A percentile compares a stretch with the other conserved stretches of the same genome.
Conservation (phyloP, 345 rosid species). For the Citrus reticulata region DNA sequence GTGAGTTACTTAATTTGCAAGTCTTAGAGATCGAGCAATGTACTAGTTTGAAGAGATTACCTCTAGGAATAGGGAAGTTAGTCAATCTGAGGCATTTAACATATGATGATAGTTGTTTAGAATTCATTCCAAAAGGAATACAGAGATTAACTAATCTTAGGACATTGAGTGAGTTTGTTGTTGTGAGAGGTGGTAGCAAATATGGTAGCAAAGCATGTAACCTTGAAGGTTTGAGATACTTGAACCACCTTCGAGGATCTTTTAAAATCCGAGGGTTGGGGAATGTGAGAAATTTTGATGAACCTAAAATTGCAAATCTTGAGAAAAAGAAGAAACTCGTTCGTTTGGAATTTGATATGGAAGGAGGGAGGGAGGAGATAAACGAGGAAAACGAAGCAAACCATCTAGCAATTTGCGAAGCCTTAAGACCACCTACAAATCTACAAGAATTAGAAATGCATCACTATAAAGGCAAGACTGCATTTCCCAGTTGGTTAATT, state of each 20-base stretch:
- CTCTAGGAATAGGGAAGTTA: slow-evolving; percentile 3
- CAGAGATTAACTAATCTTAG: neutral
- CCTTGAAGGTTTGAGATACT: neutral
- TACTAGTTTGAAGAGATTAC: neutral
- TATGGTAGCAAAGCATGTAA: neutral
- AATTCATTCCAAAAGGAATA: slow-evolving; percentile 11
- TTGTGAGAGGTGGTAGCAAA: neutral
- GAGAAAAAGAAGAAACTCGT: neutral
- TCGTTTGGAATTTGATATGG: slow-evolving; percentile 3
- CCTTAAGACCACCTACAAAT: neutral
- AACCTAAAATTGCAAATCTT: neutral
- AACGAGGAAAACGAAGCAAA: no score
- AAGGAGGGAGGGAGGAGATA: neutral
- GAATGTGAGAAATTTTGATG: neutral
- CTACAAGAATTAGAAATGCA: neutral
- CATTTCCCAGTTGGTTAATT: neutral
- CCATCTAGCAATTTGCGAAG: neutral
- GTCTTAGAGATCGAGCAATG: neutral
- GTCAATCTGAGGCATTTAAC: slow-evolving; percentile 6
- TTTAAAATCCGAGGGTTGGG: neutral
- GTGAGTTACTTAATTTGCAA: slow-evolving; percentile 12
- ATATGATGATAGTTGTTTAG: neutral
- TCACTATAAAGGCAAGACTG: neutral
- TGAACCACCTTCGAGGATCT: neutral
- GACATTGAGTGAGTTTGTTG: neutral